Evolutionary conservation across 768 basidiomycete species (phyloP).

Genomic region (Tulasnella sp.): DNA sequence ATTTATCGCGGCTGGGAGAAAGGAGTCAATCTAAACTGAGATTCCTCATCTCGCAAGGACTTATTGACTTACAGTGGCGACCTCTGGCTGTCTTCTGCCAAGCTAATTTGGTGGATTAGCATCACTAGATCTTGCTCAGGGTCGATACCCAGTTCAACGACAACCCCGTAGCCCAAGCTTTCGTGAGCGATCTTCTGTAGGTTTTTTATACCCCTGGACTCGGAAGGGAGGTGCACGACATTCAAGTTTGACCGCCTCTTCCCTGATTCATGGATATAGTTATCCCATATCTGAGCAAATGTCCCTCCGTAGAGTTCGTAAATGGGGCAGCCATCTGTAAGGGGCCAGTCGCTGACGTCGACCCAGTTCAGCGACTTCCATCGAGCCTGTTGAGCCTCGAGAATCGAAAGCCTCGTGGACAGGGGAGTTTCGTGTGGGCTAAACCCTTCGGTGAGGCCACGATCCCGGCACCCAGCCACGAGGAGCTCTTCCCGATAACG

Average conservation of each 20-base stretch:
- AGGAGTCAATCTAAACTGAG: neutral
- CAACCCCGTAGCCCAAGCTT: conserved; percentile 2
- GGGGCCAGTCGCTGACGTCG: neutral
- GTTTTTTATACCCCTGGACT: neutral
- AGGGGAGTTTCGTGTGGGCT: neutral
- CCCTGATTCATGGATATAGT: neutral
- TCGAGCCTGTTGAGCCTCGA: conserved; percentile 14
- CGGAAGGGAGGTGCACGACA: conserved; percentile 11
- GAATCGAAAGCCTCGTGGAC: neutral
- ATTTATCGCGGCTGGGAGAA: neutral
- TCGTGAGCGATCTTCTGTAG: neutral
- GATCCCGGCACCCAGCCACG: neutral
- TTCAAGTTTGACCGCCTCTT: conserved; percentile 20
- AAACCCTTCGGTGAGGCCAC: neutral
- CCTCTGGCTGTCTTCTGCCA: neutral
- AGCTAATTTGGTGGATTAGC: conserved; percentile 15
- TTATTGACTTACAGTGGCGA: neutral
- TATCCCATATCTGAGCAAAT: conserved; percentile 30
- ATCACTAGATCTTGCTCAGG: conserved; percentile 29
- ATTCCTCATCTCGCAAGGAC: neutral
- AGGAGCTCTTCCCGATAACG: conserved; percentile 13
- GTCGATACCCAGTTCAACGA: conserved; percentile 28
- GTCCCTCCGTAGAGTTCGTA: conserved; percentile 33
- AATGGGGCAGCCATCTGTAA: conserved; percentile 22
- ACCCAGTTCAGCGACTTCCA: conserved; percentile 26